phyloP scores from a whole-genome alignment of 108 stramenopile species.

The Fragilariopsis cylindrus region DNA sequence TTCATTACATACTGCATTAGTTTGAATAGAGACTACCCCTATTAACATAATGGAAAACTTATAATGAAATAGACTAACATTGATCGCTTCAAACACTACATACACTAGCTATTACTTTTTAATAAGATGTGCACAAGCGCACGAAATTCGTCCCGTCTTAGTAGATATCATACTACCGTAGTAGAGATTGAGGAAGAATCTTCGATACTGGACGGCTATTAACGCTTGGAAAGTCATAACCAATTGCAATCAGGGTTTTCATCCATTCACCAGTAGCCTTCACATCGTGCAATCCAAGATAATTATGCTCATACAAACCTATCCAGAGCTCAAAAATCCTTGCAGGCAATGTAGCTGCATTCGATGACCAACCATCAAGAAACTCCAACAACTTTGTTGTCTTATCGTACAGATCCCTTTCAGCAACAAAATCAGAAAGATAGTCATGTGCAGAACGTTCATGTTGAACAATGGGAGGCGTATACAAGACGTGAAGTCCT shows the following conservation, averaged over 20 bases:
- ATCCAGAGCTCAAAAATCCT: slow-evolving; percentile 39
- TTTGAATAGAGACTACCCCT: no score
- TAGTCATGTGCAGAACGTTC: slow-evolving; percentile 48
- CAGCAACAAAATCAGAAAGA: slow-evolving; percentile 56
- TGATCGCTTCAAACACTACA: no score
- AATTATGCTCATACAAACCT: slow-evolving; percentile 45
- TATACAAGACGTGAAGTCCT: slow-evolving; percentile 34
- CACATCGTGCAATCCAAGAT: slow-evolving; percentile 30
- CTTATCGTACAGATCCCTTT: slow-evolving; percentile 47
- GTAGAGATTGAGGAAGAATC: neutral
- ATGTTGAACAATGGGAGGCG: slow-evolving; percentile 46
- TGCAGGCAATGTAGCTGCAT: slow-evolving; percentile 1
- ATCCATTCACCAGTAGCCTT: slow-evolving; percentile 56
- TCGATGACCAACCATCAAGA: slow-evolving; percentile 28
- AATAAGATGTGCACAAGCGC: no score
- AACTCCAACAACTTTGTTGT: slow-evolving; percentile 37
- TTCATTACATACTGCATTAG: no score
- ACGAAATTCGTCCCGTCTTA: no score
- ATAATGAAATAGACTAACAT: no score
- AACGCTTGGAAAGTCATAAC: slow-evolving; percentile 33
- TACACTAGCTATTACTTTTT: no score
- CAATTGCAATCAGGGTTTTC: slow-evolving; percentile 25
- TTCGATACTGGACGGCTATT: neutral
- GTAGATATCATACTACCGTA: no score
- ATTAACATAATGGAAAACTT: no score